Evolutionary conservation across 2,329 filamentous ascomycete species (phyloP).

Genomic region (Penicillium capsulatum): DNA sequence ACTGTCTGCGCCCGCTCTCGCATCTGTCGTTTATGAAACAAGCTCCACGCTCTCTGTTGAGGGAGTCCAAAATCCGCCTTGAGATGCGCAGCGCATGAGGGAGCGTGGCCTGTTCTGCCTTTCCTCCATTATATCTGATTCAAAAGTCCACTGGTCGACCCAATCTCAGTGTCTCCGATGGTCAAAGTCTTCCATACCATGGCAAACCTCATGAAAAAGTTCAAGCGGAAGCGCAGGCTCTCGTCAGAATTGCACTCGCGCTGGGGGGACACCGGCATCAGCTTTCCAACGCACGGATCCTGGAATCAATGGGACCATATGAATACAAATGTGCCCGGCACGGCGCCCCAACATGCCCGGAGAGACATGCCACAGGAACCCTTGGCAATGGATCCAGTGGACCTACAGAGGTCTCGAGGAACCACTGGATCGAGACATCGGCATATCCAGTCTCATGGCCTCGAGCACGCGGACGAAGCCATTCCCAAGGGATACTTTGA

Average conservation of each 20-base stretch:
- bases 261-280: conserved; percentile 41
- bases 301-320: conserved; percentile 40
- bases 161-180: conserved; percentile 21
- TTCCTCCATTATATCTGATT: conserved; percentile 1
- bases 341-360: conserved; percentile 3
- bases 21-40: conserved; percentile 3
- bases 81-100: conserved; percentile 19
- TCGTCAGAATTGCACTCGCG: conserved; percentile 38
- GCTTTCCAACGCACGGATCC: conserved; percentile 39
- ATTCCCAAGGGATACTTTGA: conserved; percentile 33
- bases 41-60: conserved; percentile 6
- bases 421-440: conserved; percentile 4
- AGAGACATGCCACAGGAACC: conserved; percentile 14
- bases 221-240: conserved; percentile 33
- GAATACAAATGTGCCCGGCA: conserved; percentile 10
- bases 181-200: conserved; percentile 25
- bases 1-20: conserved; percentile 2
- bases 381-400: conserved; percentile 7
- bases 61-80: conserved; percentile 9
- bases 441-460: not conserved
- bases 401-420: not conserved
- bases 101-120: conserved; percentile 19
- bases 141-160: conserved; percentile 4
- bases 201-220: conserved; percentile 30
- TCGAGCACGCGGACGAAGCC: conserved; percentile 1